phyloP scores from a whole-genome alignment of 2,329 filamentous ascomycete genomes.

The Boeremia lycopersici region DNA sequence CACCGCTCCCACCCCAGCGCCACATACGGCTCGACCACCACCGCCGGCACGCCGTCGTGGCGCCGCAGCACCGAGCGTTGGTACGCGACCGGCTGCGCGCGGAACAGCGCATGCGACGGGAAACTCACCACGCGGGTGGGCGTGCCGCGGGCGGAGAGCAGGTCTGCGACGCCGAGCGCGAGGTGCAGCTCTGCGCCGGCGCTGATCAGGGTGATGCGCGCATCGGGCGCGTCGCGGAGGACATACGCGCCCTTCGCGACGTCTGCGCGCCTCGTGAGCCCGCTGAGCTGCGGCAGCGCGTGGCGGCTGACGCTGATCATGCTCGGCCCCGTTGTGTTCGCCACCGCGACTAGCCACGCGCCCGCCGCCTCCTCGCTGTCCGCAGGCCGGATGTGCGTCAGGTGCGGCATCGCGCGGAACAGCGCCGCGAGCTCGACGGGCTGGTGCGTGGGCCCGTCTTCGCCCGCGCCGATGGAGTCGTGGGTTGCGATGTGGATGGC shows the following conservation, averaged over 20 bases:
- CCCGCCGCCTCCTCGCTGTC: slow-evolving; percentile 64
- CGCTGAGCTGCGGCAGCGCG: slow-evolving; percentile 50
- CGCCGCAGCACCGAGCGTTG: slow-evolving; percentile 54
- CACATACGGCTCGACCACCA: slow-evolving; percentile 67
- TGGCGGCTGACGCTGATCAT: slow-evolving; percentile 57
- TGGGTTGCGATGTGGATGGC: slow-evolving; percentile 67
- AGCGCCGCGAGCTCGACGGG: slow-evolving; percentile 63
- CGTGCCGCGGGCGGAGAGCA: slow-evolving; percentile 43
- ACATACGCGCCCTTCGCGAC: slow-evolving; percentile 56
- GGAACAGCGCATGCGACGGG: slow-evolving; percentile 58
- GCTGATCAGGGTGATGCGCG: slow-evolving; percentile 54
- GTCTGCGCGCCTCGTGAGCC: slow-evolving; percentile 48
- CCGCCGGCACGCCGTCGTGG: slow-evolving; percentile 50
- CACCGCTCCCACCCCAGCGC: slow-evolving; percentile 66
- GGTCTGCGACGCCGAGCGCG: slow-evolving; percentile 48
- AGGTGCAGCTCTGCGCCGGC: slow-evolving; percentile 55
- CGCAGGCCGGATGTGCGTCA: slow-evolving; percentile 64
- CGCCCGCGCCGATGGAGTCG: slow-evolving; percentile 60
- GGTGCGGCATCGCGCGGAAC: slow-evolving; percentile 67
- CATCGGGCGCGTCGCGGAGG: slow-evolving; percentile 50
- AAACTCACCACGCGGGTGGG: slow-evolving; percentile 57
- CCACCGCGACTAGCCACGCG: slow-evolving; percentile 58
- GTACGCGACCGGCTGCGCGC: slow-evolving; percentile 53
- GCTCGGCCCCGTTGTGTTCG: slow-evolving; percentile 47
- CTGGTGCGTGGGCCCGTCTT: slow-evolving; percentile 68